These are phyloP conservation scores for Heliamphora pulchella DNA, from an alignment of 179 eudicot species.

Conservation along the genomic window DNA sequence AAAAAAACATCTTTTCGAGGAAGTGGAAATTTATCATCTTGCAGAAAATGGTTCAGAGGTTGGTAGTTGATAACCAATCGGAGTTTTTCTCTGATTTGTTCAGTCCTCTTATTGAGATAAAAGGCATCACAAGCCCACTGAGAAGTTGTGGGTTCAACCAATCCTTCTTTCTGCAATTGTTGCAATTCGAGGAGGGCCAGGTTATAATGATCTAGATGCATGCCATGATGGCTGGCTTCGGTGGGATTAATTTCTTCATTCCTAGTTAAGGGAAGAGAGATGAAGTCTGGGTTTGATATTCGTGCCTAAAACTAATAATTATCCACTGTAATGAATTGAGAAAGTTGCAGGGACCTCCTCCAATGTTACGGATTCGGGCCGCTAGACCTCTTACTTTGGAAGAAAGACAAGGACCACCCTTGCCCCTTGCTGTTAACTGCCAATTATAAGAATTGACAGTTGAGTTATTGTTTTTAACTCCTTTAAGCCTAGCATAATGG, in stretches of 20 bases:
- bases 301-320: no score
- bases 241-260: constrained; percentile 4
- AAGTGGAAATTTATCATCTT: not conserved
- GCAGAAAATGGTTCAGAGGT: not conserved
- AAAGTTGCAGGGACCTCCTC: no score
- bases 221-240: not conserved
- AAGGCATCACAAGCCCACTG: not conserved
- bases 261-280: not conserved
- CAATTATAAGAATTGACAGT: no score
- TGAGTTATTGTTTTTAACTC: no score
- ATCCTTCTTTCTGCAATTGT: not conserved
- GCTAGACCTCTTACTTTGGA: no score
- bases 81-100: not conserved
- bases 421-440: no score
- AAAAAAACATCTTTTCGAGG: not conserved
- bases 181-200: not conserved
- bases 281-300: not conserved
- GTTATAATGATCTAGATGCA: not conserved
- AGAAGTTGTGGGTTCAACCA: not conserved
- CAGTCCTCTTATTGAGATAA: not conserved
- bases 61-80: not conserved
- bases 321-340: no score
- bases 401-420: no score
- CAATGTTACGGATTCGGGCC: no score
- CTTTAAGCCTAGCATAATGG: no score